phyloP scores from a whole-genome alignment of 1,284 basidiomycete species.

The Ustilago crameri region DNA sequence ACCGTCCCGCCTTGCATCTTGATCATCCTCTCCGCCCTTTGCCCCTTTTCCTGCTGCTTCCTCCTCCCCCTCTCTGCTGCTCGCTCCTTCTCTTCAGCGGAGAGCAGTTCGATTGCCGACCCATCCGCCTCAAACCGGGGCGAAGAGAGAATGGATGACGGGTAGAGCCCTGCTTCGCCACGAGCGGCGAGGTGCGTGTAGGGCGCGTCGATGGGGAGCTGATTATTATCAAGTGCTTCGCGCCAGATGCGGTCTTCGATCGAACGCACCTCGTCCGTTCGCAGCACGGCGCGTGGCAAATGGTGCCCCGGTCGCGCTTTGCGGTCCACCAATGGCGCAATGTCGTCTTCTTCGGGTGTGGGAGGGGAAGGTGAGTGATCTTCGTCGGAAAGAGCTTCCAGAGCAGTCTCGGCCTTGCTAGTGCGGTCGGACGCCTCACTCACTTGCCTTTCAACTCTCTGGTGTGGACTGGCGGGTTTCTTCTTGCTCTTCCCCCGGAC shows the following conservation, averaged over 20 bases:
- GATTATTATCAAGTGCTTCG: slow-evolving; percentile 41
- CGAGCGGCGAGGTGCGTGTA: slow-evolving; percentile 54
- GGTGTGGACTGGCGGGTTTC: slow-evolving; percentile 8
- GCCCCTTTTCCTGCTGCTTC: slow-evolving; percentile 9
- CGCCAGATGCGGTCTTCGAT: slow-evolving; percentile 53
- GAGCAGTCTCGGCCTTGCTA: slow-evolving; percentile 43
- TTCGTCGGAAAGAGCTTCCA: slow-evolving; percentile 20
- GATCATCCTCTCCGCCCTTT: slow-evolving; percentile 16
- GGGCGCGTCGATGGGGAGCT: slow-evolving; percentile 52
- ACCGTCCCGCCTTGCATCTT: slow-evolving; percentile 57
- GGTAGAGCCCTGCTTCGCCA: slow-evolving; percentile 18
- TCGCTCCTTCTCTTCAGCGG: slow-evolving; percentile 15
- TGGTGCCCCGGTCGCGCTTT: slow-evolving; percentile 8
- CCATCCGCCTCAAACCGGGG: slow-evolving; percentile 18
- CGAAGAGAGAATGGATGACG: slow-evolving; percentile 22
- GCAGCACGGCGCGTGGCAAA: slow-evolving; percentile 29
- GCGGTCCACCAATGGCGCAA: neutral
- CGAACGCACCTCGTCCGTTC: slow-evolving; percentile 39
- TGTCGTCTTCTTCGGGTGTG: neutral
- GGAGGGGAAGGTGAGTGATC: neutral
- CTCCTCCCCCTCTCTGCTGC: slow-evolving; percentile 9
- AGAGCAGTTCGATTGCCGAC: slow-evolving; percentile 34
- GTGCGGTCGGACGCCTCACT: slow-evolving; percentile 31
- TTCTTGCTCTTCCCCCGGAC: slow-evolving; percentile 44
- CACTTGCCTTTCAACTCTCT: slow-evolving; percentile 5